Percentiles rank a stretch among this genome's conserved stretches.
Conservation (phyloP, 202 grass and related monocot genomes). For the Zizania palustris region DNA sequence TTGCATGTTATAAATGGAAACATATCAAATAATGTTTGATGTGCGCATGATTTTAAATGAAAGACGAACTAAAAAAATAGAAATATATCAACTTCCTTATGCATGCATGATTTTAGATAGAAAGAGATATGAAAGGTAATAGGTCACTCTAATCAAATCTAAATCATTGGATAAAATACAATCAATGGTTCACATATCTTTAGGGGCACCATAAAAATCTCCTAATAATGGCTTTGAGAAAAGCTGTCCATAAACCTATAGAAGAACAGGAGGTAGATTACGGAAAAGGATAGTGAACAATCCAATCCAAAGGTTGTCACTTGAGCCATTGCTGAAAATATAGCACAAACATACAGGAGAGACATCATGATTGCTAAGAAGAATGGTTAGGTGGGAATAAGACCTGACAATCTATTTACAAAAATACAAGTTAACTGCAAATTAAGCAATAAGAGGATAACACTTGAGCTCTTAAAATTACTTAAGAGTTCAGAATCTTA, state of each 20-base stretch:
- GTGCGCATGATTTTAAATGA: too few relatives aligned
- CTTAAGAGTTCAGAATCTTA: constrained; percentile 46
- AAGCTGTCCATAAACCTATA: too few relatives aligned
- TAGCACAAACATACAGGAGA: constrained; percentile 23
- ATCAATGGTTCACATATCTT: too few relatives aligned
- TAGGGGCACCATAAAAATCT: too few relatives aligned
- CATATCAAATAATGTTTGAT: too few relatives aligned
- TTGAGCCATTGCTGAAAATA: constrained; percentile 25
- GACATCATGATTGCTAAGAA: constrained; percentile 36
- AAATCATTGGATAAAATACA: too few relatives aligned
- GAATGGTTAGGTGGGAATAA: background rate
- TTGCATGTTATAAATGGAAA: too few relatives aligned
- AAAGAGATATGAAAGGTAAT: too few relatives aligned
- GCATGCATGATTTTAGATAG: too few relatives aligned
- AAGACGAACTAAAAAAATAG: too few relatives aligned
- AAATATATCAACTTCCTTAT: too few relatives aligned
- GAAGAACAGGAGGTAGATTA: background rate
- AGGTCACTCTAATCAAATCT: too few relatives aligned
- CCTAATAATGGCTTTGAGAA: constrained; percentile 34
- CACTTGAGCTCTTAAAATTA: constrained; percentile 18
- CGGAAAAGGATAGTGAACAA: constrained; percentile 28
- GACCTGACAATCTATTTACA: constrained; percentile 13
- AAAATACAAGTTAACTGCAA: constrained; percentile 27
- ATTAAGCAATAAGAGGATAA: constrained; percentile 27
- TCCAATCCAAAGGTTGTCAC: constrained; percentile 33